Evolutionary conservation across 495 filamentous ascomycete species (phyloP).

Genomic region (Pyronema omphalodes): DNA sequence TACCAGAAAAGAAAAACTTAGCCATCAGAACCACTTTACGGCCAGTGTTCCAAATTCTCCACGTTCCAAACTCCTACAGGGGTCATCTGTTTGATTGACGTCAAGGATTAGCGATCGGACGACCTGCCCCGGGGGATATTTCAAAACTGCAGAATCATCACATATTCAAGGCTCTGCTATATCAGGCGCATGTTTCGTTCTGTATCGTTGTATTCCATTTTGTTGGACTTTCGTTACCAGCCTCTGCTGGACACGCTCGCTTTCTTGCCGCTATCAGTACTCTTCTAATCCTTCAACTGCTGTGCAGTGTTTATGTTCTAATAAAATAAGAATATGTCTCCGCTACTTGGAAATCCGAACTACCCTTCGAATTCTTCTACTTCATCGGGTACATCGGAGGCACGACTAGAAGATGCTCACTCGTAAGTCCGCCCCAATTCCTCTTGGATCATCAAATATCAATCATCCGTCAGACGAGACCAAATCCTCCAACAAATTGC

Average conservation of each 20-base stretch:
- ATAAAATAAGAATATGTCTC: neutral
- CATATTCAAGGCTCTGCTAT: too few species aligned
- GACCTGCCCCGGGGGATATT: neutral
- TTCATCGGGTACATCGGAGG: neutral
- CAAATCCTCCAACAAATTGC: constrained; percentile 4
- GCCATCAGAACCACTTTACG: neutral
- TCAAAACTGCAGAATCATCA: too few species aligned
- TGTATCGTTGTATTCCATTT: neutral
- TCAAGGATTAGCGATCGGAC: neutral
- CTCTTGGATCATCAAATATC: neutral
- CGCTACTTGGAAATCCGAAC: neutral
- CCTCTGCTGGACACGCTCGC: neutral
- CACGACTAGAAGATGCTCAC: neutral
- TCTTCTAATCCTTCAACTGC: neutral
- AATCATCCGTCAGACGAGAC: neutral
- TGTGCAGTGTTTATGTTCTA: neutral
- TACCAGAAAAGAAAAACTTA: neutral
- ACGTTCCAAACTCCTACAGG: neutral
- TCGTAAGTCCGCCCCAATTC: neutral
- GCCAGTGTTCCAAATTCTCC: neutral
- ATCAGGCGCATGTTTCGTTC: neutral
- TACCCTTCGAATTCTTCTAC: neutral
- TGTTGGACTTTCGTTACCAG: neutral
- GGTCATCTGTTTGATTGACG: neutral
- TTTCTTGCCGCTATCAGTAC: neutral